Percentiles rank a stretch among this genome's conserved stretches.
Conservation (phyloP, 2,329 filamentous ascomycete species). For the Achaetomium macrosporum region DNA sequence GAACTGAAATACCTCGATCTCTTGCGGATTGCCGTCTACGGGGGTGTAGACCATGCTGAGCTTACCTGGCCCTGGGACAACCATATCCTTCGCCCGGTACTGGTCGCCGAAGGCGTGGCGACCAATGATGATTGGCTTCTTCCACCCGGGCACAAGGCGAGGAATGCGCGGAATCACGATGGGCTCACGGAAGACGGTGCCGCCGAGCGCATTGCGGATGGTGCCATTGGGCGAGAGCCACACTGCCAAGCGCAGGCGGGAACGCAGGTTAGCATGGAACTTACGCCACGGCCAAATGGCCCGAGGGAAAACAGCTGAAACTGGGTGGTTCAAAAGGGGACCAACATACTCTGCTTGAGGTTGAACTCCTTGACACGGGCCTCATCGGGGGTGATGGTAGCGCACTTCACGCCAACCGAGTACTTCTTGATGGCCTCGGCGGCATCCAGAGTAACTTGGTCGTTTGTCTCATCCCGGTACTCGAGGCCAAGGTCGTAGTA, state of each 20-base stretch:
- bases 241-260: slow-evolving; percentile 49
- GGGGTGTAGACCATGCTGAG: slow-evolving; percentile 95
- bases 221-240: slow-evolving; percentile 98
- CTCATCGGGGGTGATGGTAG: slow-evolving; percentile 98
- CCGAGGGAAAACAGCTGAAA: background rate
- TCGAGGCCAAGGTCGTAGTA: slow-evolving; percentile 93
- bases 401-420: slow-evolving; percentile 97
- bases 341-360: slow-evolving; percentile 81
- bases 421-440: slow-evolving; percentile 99
- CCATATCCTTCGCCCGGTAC: slow-evolving; percentile 91
- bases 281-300: background rate
- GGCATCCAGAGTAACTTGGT: slow-evolving; percentile 90
- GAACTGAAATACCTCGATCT: slow-evolving; percentile 88
- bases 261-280: slow-evolving; percentile 3
- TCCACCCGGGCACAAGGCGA: slow-evolving; percentile 92
- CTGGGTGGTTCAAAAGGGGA: background rate
- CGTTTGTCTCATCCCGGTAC: slow-evolving; percentile 93
- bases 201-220: slow-evolving; percentile 69
- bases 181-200: slow-evolving; percentile 97
- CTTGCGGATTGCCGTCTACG: slow-evolving; percentile 71
- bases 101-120: slow-evolving; percentile 98
- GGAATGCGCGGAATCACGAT: slow-evolving; percentile 94
- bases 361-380: slow-evolving; percentile 95
- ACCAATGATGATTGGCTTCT: slow-evolving; percentile 98
- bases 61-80: slow-evolving; percentile 76